These are phyloP conservation scores for Auricularia heimuer DNA, from an alignment of 768 basidiomycete genomes.

Conservation along the genomic window DNA sequence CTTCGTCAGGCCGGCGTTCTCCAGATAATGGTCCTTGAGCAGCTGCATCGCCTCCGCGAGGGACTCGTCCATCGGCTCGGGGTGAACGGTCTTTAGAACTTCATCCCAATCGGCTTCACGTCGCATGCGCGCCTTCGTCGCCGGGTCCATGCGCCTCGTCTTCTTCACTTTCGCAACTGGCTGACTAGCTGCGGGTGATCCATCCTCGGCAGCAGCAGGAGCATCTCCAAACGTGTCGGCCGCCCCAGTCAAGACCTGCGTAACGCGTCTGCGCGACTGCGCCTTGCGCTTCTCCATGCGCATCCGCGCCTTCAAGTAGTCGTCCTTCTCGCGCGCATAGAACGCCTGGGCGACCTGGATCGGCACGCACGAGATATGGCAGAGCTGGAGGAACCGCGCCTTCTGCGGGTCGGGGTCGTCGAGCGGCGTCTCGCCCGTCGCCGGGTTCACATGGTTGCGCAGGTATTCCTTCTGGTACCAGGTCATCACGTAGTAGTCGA, in stretches of 20 bases:
- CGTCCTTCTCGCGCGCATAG: slow-evolving; percentile 33
- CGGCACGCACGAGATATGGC: slow-evolving; percentile 49
- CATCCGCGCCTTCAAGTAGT: slow-evolving; percentile 35
- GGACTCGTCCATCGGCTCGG: slow-evolving; percentile 28
- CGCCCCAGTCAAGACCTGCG: slow-evolving; percentile 3
- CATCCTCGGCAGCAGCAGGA: no score
- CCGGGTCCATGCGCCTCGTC: slow-evolving; percentile 44
- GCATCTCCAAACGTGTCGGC: no score
- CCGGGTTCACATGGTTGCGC: slow-evolving; percentile 35
- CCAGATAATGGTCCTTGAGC: not conserved
- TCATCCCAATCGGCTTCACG: slow-evolving; percentile 59
- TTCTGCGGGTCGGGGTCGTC: slow-evolving; percentile 35
- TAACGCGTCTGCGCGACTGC: slow-evolving; percentile 14
- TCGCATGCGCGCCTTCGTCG: slow-evolving; percentile 48
- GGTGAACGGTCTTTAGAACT: slow-evolving; percentile 46
- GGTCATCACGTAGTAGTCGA: slow-evolving; percentile 46
- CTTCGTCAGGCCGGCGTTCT: not conserved
- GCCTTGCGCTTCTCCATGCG: slow-evolving; percentile 22
- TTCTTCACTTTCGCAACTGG: slow-evolving; percentile 19
- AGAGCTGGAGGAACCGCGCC: slow-evolving; percentile 35
- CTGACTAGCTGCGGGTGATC: slow-evolving; percentile 12
- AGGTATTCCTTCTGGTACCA: slow-evolving; percentile 63
- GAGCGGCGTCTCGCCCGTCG: slow-evolving; percentile 35
- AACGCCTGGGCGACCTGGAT: slow-evolving; percentile 35
- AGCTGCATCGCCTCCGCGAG: not conserved